These are phyloP conservation scores for Bruguiera parviflora DNA, from an alignment of 345 rosid species.

Conservation along the genomic window DNA sequence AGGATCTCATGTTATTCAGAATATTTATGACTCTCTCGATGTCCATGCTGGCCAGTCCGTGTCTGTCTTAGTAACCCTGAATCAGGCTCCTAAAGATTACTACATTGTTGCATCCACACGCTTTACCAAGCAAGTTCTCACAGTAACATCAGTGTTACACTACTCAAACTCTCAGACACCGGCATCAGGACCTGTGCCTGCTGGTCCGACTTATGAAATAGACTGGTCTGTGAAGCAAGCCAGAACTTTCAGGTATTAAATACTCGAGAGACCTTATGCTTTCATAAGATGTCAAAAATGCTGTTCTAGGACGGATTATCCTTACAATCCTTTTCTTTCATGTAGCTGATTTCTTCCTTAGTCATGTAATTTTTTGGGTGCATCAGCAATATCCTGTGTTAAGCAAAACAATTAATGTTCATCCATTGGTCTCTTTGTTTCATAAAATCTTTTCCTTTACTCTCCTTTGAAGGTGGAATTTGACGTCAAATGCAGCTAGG, in stretches of 20 bases:
- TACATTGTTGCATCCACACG: slow-evolving; percentile 75
- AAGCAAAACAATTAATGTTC: neutral
- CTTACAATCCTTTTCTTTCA: no score
- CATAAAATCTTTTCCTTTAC: neutral
- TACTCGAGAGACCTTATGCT: neutral
- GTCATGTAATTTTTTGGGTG: no score
- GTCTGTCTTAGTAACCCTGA: slow-evolving; percentile 62
- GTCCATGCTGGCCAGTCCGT: slow-evolving; percentile 89
- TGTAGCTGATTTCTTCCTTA: no score
- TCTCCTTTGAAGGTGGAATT: slow-evolving; percentile 58
- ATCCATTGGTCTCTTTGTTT: neutral
- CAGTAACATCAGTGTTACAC: slow-evolving; percentile 56
- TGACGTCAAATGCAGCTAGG: slow-evolving; percentile 91
- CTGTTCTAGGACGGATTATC: no score
- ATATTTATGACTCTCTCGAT: slow-evolving; percentile 72
- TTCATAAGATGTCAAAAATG: no score
- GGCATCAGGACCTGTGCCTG: slow-evolving; percentile 63
- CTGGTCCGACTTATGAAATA: slow-evolving; percentile 43
- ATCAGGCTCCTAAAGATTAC: slow-evolving; percentile 74
- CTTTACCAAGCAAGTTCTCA: slow-evolving; percentile 40
- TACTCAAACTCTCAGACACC: slow-evolving; percentile 57
- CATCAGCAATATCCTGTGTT: no score
- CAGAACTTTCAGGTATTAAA: slow-evolving; percentile 59
- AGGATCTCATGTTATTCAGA: slow-evolving; percentile 79
- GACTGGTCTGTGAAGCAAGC: slow-evolving; percentile 89